Conservation (phyloP, 495 filamentous ascomycete genomes). For the Cetradonia linearis region DNA sequence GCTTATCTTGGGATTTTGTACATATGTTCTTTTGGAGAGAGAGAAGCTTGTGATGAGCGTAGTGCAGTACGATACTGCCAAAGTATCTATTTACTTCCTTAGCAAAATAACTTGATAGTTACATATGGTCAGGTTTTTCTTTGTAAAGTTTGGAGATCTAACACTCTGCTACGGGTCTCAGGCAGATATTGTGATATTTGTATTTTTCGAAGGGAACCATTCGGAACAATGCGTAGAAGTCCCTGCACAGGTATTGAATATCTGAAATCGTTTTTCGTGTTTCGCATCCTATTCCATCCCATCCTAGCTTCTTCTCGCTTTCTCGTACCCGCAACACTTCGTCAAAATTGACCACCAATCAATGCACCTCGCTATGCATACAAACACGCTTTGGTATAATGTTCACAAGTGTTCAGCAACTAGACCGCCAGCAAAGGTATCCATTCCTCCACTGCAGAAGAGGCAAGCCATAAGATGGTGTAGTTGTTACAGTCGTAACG, state of each 20-base stretch:
- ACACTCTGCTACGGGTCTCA: too few relatives aligned
- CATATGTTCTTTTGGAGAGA: not conserved
- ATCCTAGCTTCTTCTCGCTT: not conserved
- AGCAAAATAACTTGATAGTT: too few relatives aligned
- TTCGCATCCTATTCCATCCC: not conserved
- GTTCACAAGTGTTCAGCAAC: not conserved
- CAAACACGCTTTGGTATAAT: not conserved
- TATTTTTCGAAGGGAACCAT: too few relatives aligned
- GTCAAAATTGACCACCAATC: not conserved
- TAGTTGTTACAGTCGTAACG: not conserved
- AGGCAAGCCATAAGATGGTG: conserved; percentile 4
- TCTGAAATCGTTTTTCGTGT: not conserved
- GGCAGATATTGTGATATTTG: too few relatives aligned
- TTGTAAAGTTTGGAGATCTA: too few relatives aligned
- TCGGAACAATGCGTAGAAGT: not conserved
- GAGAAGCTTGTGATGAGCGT: not conserved
- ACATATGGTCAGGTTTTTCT: too few relatives aligned
- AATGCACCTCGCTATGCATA: conserved; percentile 17
- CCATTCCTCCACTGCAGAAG: not conserved
- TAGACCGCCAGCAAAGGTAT: conserved; percentile 1
- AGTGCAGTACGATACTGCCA: not conserved
- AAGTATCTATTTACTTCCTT: not conserved
- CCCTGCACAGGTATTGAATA: not conserved
- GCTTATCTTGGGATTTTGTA: not conserved
- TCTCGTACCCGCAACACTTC: not conserved